These are phyloP conservation scores for Yamadazyma blattariae DNA, from an alignment of 1,139 yeast species.

Conservation along the genomic window DNA sequence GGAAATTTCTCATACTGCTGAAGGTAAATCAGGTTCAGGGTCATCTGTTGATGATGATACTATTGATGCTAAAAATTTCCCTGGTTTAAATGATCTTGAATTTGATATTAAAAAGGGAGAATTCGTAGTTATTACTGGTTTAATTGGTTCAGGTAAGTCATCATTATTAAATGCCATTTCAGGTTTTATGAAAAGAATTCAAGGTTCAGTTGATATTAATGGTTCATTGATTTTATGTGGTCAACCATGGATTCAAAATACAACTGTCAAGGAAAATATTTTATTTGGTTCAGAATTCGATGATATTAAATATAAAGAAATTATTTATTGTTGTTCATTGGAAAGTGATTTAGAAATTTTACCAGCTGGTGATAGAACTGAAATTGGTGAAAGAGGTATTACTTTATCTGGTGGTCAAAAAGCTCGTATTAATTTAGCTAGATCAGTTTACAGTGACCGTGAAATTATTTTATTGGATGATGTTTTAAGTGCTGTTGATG, in stretches of 20 bases:
- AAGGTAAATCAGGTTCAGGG: constrained; percentile 9
- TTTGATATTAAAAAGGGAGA: constrained; percentile 51
- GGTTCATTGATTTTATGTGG: constrained; percentile 48
- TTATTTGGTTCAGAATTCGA: constrained; percentile 29
- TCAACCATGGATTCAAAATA: constrained; percentile 47
- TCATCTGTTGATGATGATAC: constrained; percentile 3
- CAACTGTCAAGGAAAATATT: constrained; percentile 41
- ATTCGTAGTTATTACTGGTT: constrained; percentile 67
- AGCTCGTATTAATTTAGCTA: constrained; percentile 44
- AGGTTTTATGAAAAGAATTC: constrained; percentile 50
- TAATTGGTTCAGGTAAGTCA: constrained; percentile 72
- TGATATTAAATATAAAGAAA: constrained; percentile 24
- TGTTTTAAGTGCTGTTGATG: constrained; percentile 49
- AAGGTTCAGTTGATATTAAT: constrained; percentile 37
- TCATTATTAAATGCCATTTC: constrained; percentile 54
- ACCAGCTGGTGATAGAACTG: constrained; percentile 45
- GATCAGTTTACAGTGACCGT: constrained; percentile 41
- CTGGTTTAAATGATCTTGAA: constrained; percentile 28
- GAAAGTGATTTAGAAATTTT: constrained; percentile 35
- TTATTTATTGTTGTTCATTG: constrained; percentile 35
- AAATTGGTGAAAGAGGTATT: constrained; percentile 49
- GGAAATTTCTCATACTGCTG: constrained; percentile 4
- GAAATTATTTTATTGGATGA: constrained; percentile 45
- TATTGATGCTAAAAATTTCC: constrained; percentile 6
- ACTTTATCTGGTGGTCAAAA: constrained; percentile 51